Evolutionary conservation across 2,329 filamentous ascomycete species (phyloP), one percentile per base, ranked within the genome.

Genomic region (Botrytis fabae): DNA sequence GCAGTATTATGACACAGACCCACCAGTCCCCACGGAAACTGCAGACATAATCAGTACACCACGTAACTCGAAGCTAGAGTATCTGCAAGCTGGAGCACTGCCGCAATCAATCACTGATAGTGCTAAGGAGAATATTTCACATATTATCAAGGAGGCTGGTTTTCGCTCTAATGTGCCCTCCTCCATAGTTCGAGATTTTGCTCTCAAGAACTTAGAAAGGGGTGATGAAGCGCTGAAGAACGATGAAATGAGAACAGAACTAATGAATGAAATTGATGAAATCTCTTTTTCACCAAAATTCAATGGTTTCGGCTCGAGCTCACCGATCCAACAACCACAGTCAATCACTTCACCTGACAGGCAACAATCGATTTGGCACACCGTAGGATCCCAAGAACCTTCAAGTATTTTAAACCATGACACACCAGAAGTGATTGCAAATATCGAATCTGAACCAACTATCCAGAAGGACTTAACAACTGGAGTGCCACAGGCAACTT

Each of bases 121-220:
- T 40, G 74, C 76, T 14, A 82, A 75, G 32, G 80, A 81, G 60
- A 82, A 85, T 38, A 85, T 86, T 57, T 83, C 82, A 64, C 77
- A 82, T 60, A 79, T 86, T 65, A 86, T 86, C 59, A 82, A 81
- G 66, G 83, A 86, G 65, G 85, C 84, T 22, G 85, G 85, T 6
- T 86, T 86, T 77, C 81, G 84, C 51, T 84, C 84, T 35, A 82
- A 82, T 28, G 76, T 86, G 61, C 82, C 84, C 68, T 83, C 83
- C 5, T 82, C 85, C 22, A 75, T 82, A 35, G 62, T 77, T 48
- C 78, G 75, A 64, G 74, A 78, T 40, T 74, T 77, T 60, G 75
- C 72, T 59, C 80, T 80, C 9, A 78, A 78, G 32, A 75, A 75
- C 5, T 69, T 78, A 42, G 75, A 77, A 61, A 79, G 60, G 54